These are phyloP conservation scores for Phytophthora vignae DNA, from an alignment of 352 stramenopile species.

Conservation along the genomic window DNA sequence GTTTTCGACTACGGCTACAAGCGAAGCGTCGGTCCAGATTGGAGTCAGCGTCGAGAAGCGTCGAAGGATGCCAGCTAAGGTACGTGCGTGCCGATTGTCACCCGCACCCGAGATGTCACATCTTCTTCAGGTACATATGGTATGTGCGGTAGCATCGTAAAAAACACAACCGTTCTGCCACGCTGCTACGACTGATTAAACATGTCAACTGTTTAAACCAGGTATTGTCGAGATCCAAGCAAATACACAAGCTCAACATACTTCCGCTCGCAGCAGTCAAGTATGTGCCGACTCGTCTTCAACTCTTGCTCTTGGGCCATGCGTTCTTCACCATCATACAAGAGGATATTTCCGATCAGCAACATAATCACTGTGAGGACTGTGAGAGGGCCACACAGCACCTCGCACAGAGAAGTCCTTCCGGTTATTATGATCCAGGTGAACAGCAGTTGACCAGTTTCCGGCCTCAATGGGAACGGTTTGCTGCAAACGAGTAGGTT, in stretches of 20 bases:
- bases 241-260: no score
- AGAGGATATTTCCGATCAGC: no score
- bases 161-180: no score
- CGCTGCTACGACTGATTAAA: no score
- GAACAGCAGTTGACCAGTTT: neutral
- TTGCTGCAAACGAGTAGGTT: neutral
- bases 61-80: slow-evolving; percentile 24
- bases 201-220: no score
- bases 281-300: no score
- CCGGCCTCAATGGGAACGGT: neutral
- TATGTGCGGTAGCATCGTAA: neutral
- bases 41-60: slow-evolving; percentile 43
- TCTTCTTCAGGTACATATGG: neutral
- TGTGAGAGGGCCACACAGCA: neutral
- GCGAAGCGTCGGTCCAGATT: slow-evolving; percentile 57
- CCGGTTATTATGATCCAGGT: neutral
- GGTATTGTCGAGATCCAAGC: no score
- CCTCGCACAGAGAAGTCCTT: neutral
- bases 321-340: no score
- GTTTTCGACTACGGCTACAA: slow-evolving; percentile 76
- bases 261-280: no score
- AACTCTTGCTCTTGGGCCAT: no score
- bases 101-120: neutral
- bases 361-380: no score
- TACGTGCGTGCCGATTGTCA: neutral